Percentiles rank a stretch among this genome's conserved stretches.
phyloP scores from a whole-genome alignment of 163 green algal species.

The Chlorella variabilis region DNA sequence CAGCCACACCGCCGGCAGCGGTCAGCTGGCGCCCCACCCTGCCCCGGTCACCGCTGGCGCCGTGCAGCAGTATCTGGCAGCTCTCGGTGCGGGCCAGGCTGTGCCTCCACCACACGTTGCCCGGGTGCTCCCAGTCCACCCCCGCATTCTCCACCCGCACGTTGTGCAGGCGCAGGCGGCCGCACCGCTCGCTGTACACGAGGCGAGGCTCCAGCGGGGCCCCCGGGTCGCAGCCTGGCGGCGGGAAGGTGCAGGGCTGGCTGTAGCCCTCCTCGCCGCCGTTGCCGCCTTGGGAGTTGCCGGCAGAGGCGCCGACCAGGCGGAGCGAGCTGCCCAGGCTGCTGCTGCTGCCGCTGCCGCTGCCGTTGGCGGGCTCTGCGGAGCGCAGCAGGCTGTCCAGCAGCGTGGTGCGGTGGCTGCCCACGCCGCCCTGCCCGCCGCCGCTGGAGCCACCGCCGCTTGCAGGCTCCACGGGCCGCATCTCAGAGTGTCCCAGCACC shows the following conservation, averaged over 20 bases:
- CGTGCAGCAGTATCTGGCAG: slow-evolving; percentile 84
- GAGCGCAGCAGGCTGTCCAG: slow-evolving; percentile 33
- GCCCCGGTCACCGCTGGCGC: slow-evolving; percentile 30
- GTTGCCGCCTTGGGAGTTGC: slow-evolving; percentile 10
- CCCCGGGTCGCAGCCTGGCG: neutral
- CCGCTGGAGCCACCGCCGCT: neutral
- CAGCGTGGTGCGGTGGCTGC: slow-evolving; percentile 36
- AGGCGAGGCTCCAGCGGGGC: slow-evolving; percentile 40
- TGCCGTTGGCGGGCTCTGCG: neutral
- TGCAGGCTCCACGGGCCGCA: slow-evolving; percentile 1
- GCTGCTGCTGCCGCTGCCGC: slow-evolving; percentile 17
- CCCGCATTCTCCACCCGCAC: slow-evolving; percentile 88
- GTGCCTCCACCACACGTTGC: slow-evolving; percentile 90
- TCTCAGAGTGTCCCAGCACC: slow-evolving; percentile 71
- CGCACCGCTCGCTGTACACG: slow-evolving; percentile 70
- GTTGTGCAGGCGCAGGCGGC: slow-evolving; percentile 80
- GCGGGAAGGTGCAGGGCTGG: slow-evolving; percentile 20
- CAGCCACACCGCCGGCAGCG: neutral
- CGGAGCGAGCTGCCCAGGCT: slow-evolving; percentile 27
- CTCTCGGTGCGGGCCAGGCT: slow-evolving; percentile 73
- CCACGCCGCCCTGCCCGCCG: neutral
- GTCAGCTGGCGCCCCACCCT: no score
- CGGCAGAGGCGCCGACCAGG: slow-evolving; percentile 1
- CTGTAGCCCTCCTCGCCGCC: slow-evolving; percentile 16
- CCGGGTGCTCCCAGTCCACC: slow-evolving; percentile 78